phyloP scores from a whole-genome alignment of 306 rosid species.

The Castanea mollissima region DNA sequence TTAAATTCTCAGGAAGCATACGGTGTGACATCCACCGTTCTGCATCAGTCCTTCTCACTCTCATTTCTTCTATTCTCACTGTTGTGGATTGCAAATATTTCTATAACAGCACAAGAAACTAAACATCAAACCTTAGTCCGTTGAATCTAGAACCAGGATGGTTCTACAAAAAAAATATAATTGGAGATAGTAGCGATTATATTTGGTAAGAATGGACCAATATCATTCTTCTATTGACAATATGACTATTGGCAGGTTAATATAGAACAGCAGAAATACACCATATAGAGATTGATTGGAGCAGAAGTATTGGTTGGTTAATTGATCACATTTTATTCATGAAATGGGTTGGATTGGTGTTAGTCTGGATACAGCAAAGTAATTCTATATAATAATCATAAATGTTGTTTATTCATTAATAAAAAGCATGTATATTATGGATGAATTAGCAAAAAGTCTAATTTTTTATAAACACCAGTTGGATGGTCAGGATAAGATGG shows the following conservation, averaged over 20 bases:
- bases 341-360: too few relatives aligned
- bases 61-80: conserved; percentile 86
- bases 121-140: not conserved
- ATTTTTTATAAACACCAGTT: too few relatives aligned
- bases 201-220: not conserved
- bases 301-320: not conserved
- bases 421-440: not conserved
- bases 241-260: not conserved
- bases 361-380: too few relatives aligned
- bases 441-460: not conserved
- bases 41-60: conserved; percentile 66
- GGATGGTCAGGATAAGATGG: not conserved
- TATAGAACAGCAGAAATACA: not conserved
- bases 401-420: too few relatives aligned
- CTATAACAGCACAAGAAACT: conserved; percentile 37
- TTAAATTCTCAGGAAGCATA: conserved; percentile 67
- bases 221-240: not conserved
- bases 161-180: not conserved
- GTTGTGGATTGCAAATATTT: conserved; percentile 82
- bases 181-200: not conserved
- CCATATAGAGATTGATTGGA: not conserved
- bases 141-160: not conserved
- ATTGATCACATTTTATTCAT: too few relatives aligned
- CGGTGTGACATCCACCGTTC: conserved; percentile 97
- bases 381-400: not conserved